Percentiles rank a stretch among this genome's conserved stretches.
phyloP scores from a whole-genome alignment of 805 yeast species.

The Candida takata region DNA sequence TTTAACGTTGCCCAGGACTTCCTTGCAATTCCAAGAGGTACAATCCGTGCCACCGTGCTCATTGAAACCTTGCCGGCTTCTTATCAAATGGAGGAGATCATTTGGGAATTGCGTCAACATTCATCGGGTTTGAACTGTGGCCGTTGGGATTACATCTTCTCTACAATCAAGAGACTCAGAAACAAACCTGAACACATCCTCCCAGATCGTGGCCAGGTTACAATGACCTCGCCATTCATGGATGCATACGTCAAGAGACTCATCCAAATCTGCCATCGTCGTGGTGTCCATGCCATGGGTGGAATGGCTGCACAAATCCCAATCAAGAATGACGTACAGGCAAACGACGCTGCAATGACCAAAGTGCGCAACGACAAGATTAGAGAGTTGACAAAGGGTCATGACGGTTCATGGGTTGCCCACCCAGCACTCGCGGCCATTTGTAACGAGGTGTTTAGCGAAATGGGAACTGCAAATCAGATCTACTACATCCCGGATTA shows the following conservation, averaged over 20 bases:
- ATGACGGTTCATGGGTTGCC: conserved; percentile 88
- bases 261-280: conserved; percentile 65
- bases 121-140: conserved; percentile 83
- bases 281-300: conserved; percentile 84
- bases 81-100: conserved; percentile 79
- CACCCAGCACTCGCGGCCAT: conserved; percentile 77
- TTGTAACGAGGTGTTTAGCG: conserved; percentile 64
- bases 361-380: conserved; percentile 70
- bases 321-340: conserved; percentile 60
- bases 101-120: conserved; percentile 69
- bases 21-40: conserved; percentile 63
- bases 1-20: conserved; percentile 72
- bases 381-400: conserved; percentile 71
- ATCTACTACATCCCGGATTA: conserved; percentile 41
- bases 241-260: conserved; percentile 66
- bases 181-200: conserved; percentile 57
- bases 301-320: conserved; percentile 91
- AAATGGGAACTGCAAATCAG: conserved; percentile 82
- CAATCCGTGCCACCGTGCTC: conserved; percentile 73
- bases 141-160: conserved; percentile 84
- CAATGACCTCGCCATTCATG: conserved; percentile 81
- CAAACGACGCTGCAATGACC: conserved; percentile 59
- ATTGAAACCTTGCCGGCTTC: conserved; percentile 83
- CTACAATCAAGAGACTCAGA: conserved; percentile 69
- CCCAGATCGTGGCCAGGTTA: conserved; percentile 73